Conservation (phyloP, 164 flowering plant genomes). For the Dillenia suffruticosa region DNA sequence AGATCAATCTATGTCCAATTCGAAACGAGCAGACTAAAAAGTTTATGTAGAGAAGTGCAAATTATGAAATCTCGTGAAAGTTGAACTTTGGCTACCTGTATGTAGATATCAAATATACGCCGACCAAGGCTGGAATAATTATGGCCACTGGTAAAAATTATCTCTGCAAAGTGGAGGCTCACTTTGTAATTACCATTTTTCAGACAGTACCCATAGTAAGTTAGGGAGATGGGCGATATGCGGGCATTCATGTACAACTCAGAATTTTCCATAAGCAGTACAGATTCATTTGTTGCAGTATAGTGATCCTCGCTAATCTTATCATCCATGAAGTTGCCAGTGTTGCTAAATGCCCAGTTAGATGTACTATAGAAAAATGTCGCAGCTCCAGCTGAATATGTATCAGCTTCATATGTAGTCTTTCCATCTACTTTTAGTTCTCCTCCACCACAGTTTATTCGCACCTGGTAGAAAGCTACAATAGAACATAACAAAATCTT, state of each 20-base stretch:
- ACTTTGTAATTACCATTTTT: conserved; percentile 52
- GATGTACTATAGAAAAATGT: conserved; percentile 13
- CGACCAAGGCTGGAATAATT: conserved; percentile 57
- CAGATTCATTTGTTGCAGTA: conserved; percentile 17
- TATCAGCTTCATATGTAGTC: conserved; percentile 27
- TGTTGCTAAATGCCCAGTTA: conserved; percentile 61
- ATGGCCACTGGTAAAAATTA: conserved; percentile 37
- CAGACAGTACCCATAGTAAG: conserved; percentile 58
- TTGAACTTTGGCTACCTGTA: conserved; percentile 40
- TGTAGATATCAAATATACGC: conserved; percentile 58
- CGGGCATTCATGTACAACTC: conserved; percentile 46
- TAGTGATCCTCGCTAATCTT: conserved; percentile 7
- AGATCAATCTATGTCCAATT: too few species aligned
- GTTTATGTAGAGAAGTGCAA: too few species aligned
- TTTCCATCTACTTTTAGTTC: conserved; percentile 16
- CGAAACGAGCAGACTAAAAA: too few species aligned
- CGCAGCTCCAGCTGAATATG: conserved; percentile 20
- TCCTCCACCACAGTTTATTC: conserved; percentile 56
- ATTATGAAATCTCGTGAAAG: not conserved
- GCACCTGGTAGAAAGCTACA: conserved; percentile 23
- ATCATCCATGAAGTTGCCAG: conserved; percentile 57
- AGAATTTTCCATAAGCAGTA: conserved; percentile 16
- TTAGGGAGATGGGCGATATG: conserved; percentile 51
- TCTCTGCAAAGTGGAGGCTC: conserved; percentile 63
- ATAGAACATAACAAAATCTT: not conserved